Evolutionary conservation across 2,329 filamentous ascomycete species (phyloP).

Genomic region (Pseudocercospora cruenta): DNA sequence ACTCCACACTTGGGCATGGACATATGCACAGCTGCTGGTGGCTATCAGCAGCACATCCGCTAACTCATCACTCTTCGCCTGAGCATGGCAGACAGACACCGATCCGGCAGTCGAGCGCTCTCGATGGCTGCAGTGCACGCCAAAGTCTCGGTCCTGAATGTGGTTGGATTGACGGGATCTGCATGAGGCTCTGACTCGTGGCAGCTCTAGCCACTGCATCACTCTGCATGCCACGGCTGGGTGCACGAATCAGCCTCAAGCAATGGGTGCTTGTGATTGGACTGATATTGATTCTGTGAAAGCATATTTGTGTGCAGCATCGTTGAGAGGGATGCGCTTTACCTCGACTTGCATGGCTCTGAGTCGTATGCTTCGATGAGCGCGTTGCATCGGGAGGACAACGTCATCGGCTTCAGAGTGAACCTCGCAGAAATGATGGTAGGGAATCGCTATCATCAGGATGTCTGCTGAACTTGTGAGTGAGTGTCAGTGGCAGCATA

Average conservation of each 20-base stretch:
- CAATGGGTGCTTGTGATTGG: not conserved
- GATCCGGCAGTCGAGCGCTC: not conserved
- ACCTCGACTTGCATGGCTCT: not conserved
- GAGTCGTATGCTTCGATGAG: conserved; percentile 2
- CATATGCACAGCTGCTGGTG: not conserved
- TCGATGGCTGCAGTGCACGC: conserved; percentile 4
- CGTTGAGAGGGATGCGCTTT: not conserved
- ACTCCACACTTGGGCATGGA: not conserved
- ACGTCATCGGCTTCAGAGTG: not conserved
- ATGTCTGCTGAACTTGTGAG: not conserved
- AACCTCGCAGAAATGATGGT: not conserved
- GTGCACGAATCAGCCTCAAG: conserved; percentile 16
- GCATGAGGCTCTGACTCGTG: conserved; percentile 20
- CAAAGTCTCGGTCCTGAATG: conserved; percentile 17
- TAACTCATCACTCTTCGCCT: not conserved
- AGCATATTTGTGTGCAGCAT: not conserved
- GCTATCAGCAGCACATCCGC: conserved; percentile 1
- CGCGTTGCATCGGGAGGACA: not conserved
- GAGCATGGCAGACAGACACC: not conserved
- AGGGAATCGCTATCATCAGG: not conserved
- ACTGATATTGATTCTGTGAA: not conserved
- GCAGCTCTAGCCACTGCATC: conserved; percentile 22
- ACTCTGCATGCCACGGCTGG: conserved; percentile 15
- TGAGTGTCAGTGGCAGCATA: not conserved
- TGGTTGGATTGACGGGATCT: conserved; percentile 20